Evolutionary conservation across 2,329 filamentous ascomycete species (phyloP).

Genomic region (Colletotrichum sp.): DNA sequence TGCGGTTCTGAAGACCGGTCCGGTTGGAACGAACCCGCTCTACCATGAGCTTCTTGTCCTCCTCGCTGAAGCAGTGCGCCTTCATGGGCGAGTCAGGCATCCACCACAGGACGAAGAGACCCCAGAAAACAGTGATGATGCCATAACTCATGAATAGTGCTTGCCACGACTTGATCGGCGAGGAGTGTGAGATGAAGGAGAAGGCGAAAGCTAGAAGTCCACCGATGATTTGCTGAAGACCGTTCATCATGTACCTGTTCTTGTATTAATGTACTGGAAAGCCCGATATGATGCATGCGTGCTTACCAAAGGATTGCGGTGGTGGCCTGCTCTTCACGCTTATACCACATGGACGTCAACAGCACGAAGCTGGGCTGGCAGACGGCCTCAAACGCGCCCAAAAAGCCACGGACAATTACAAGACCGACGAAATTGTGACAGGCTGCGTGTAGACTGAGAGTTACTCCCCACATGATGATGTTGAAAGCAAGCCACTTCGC

Average conservation of each 20-base stretch:
- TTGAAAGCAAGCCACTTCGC: constrained; percentile 41
- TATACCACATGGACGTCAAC: constrained; percentile 35
- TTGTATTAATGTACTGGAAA: neutral
- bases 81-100: constrained; percentile 57
- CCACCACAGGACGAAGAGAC: constrained; percentile 38
- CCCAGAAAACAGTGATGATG: constrained; percentile 36
- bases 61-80: constrained; percentile 51
- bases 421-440: constrained; percentile 44
- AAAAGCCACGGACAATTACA: constrained; percentile 43
- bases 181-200: constrained; percentile 31
- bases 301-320: constrained; percentile 22
- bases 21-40: constrained; percentile 41
- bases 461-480: constrained; percentile 46
- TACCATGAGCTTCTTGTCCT: constrained; percentile 40
- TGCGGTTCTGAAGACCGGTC: constrained; percentile 38
- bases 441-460: constrained; percentile 37
- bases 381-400: constrained; percentile 50
- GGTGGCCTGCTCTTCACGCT: constrained; percentile 40
- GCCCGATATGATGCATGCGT: rapidly evolving
- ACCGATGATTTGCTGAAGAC: constrained; percentile 40
- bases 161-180: constrained; percentile 40
- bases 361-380: constrained; percentile 50
- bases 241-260: constrained; percentile 37
- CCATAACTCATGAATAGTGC: constrained; percentile 48
- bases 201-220: constrained; percentile 43